Percentiles rank a stretch among this genome's conserved stretches.
Evolutionary conservation across 371 early-diverging fungal species (phyloP).

Genomic region (Dichotomocladium elegans): DNA sequence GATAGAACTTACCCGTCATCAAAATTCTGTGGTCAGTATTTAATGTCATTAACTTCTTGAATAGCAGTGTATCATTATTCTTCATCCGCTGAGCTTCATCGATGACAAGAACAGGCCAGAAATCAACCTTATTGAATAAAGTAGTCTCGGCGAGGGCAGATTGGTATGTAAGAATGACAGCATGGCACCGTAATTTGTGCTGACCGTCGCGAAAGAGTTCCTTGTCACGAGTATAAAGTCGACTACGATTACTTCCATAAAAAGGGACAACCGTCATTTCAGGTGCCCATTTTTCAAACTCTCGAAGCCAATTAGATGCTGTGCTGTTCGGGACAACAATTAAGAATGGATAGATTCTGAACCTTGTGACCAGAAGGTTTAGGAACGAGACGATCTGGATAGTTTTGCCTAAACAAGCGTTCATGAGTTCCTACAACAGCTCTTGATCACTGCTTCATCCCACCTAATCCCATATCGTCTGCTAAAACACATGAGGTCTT

Average conservation of each 20-base stretch:
- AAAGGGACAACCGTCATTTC: constrained; percentile 55
- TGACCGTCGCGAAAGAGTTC: constrained; percentile 52
- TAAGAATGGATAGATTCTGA: constrained; percentile 68
- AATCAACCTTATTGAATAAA: constrained; percentile 36
- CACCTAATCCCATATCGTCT: constrained; percentile 93
- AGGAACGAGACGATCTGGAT: constrained; percentile 84
- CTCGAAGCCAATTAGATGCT: constrained; percentile 78
- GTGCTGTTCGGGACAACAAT: constrained; percentile 77
- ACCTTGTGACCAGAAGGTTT: constrained; percentile 40
- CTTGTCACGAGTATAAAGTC: constrained; percentile 31
- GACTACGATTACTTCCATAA: constrained; percentile 40
- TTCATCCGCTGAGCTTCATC: constrained; percentile 92
- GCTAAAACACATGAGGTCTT: constrained; percentile 75
- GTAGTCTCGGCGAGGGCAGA: constrained; percentile 46
- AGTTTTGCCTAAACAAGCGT: constrained; percentile 65
- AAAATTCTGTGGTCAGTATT: constrained; percentile 58
- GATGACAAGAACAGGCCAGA: constrained; percentile 67
- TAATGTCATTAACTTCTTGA: constrained; percentile 48
- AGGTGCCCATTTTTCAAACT: constrained; percentile 79
- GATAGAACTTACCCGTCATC: constrained; percentile 63
- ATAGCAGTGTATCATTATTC: constrained; percentile 68
- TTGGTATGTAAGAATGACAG: constrained; percentile 78
- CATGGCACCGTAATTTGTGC: constrained; percentile 65
- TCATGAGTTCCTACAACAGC: not conserved
- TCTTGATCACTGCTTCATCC: constrained; percentile 41